These are phyloP conservation scores for Populus davidiana DNA, from an alignment of 345 rosid genomes.

Conservation along the genomic window DNA sequence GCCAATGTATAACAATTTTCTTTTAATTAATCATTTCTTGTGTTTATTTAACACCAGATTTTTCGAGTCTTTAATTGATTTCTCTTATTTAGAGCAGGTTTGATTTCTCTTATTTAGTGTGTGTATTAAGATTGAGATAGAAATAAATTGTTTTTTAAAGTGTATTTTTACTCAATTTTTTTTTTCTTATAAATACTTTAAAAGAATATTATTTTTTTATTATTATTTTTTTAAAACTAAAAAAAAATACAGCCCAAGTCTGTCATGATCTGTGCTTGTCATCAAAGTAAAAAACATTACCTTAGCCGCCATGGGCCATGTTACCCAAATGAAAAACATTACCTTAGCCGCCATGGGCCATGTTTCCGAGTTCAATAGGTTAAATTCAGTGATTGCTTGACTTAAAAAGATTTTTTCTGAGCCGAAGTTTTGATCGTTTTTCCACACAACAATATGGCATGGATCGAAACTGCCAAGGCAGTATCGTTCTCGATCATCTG, in stretches of 20 bases:
- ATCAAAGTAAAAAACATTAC: background rate
- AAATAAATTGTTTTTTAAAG: no score
- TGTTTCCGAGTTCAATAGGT: background rate
- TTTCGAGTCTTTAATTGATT: background rate
- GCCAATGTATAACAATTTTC: no score
- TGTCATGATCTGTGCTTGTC: slow-evolving; percentile 4
- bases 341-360: background rate
- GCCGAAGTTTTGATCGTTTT: background rate
- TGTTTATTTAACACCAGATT: background rate
- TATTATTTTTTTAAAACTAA: no score
- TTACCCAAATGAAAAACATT: no score
- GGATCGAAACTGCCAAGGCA: no score
- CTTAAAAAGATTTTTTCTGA: background rate
- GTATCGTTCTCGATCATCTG: no score
- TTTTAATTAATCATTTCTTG: background rate
- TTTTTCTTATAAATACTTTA: no score
- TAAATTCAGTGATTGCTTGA: background rate
- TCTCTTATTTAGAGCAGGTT: background rate
- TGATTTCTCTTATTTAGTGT: no score
- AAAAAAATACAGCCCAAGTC: no score
- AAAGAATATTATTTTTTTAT: no score
- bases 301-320: background rate
- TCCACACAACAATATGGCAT: background rate
- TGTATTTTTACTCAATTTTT: accelerated
- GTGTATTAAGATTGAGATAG: no score